phyloP scores from a whole-genome alignment of 176 grass and related monocot genomes.

The Zoysia japonica region DNA sequence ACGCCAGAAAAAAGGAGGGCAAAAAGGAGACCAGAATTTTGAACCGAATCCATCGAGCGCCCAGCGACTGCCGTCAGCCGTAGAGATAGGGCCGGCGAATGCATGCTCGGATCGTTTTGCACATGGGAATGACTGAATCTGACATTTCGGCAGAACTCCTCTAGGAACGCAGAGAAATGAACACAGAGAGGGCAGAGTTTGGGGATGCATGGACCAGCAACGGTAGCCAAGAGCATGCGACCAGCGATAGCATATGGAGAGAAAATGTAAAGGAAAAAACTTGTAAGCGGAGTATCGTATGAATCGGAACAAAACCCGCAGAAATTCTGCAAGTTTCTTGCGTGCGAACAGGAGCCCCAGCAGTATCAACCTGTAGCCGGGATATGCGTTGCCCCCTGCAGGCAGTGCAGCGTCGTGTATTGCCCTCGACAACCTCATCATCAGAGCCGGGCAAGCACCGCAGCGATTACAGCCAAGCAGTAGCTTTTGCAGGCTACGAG shows the following conservation, averaged over 20 bases:
- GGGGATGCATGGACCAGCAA: neutral
- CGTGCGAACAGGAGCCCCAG: no score
- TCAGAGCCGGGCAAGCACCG: neutral
- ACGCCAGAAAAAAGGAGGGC: slow-evolving; percentile 10
- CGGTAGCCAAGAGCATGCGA: neutral
- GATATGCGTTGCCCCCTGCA: neutral
- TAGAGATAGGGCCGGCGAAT: neutral
- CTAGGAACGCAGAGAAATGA: neutral
- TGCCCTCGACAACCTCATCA: neutral
- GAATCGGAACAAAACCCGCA: neutral
- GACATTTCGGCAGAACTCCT: neutral
- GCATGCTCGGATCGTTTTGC: neutral
- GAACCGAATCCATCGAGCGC: slow-evolving; percentile 12
- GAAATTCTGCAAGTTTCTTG: neutral
- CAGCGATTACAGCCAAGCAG: neutral
- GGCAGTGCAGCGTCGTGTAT: neutral
- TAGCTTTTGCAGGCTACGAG: neutral
- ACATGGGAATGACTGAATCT: neutral
- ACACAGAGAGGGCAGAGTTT: no score
- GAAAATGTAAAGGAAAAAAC: neutral
- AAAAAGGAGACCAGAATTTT: slow-evolving; percentile 19
- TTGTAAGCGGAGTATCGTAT: neutral
- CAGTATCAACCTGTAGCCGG: neutral
- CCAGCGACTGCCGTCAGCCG: neutral
- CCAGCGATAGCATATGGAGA: neutral